Percentiles rank a stretch among this genome's conserved stretches.
Conservation (phyloP, 2,329 filamentous ascomycete species). For the Fusarium ramigenum region DNA sequence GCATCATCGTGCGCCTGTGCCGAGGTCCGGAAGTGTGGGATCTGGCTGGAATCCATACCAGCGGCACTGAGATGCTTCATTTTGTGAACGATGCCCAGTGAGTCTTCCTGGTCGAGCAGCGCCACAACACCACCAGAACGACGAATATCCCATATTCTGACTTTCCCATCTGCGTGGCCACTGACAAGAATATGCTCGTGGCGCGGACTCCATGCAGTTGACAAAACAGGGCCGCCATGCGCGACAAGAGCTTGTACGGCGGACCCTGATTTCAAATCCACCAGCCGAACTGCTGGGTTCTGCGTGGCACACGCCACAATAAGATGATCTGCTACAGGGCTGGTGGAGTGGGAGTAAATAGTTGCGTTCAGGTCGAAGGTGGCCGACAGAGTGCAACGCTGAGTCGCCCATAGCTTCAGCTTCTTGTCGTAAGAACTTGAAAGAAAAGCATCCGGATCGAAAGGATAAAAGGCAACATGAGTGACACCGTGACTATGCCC, state of each 20-base stretch:
- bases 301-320: conserved; percentile 91
- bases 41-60: conserved; percentile 44
- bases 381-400: conserved; percentile 67
- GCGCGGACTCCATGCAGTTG: conserved; percentile 82
- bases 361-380: conserved; percentile 75
- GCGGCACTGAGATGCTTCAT: conserved; percentile 47
- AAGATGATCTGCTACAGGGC: conserved; percentile 75
- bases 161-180: conserved; percentile 83
- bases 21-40: conserved; percentile 56
- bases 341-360: conserved; percentile 81
- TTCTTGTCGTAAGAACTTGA: conserved; percentile 82
- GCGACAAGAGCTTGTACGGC: conserved; percentile 75
- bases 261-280: conserved; percentile 86
- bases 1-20: conserved; percentile 79
- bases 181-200: conserved; percentile 83
- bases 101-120: conserved; percentile 85
- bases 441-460: conserved; percentile 78
- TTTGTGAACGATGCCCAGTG: conserved; percentile 68
- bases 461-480: conserved; percentile 80
- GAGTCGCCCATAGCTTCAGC: conserved; percentile 78
- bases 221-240: conserved; percentile 73
- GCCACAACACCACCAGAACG: conserved; percentile 80
- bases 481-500: conserved; percentile 77
- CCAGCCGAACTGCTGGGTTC: conserved; percentile 81
- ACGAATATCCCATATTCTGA: conserved; percentile 88